Conservation (phyloP, 2,329 filamentous ascomycete species). For the Albifimbria verrucaria region DNA sequence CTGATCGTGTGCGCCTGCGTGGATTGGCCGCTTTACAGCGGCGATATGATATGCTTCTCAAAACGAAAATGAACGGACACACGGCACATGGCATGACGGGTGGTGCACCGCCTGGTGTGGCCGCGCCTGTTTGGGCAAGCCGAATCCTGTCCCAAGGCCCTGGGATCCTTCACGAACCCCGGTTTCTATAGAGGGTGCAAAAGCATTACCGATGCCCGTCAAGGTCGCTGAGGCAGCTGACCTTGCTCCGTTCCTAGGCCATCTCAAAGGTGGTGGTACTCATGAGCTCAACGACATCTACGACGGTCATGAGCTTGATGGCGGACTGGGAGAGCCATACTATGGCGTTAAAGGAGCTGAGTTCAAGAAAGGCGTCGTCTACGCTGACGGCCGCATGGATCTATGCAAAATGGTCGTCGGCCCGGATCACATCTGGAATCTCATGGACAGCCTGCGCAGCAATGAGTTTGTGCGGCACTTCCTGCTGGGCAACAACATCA, state of each 20-base stretch:
- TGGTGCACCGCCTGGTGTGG: constrained; percentile 27
- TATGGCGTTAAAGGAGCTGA: constrained; percentile 31
- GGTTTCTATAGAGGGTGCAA: constrained; percentile 26
- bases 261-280: constrained; percentile 27
- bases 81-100: constrained; percentile 21
- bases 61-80: constrained; percentile 28
- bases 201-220: constrained; percentile 32
- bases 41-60: constrained; percentile 28
- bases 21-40: constrained; percentile 33
- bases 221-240: constrained; percentile 25
- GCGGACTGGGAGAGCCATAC: constrained; percentile 32
- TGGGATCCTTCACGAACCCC: constrained; percentile 28
- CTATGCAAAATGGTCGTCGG: constrained; percentile 55
- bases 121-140: constrained; percentile 27
- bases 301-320: constrained; percentile 26
- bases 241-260: constrained; percentile 29
- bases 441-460: constrained; percentile 45
- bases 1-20: constrained; percentile 31
- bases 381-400: constrained; percentile 50
- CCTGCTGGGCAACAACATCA: constrained; percentile 52
- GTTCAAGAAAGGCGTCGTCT: constrained; percentile 38
- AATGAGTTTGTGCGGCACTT: constrained; percentile 49
- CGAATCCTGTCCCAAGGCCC: constrained; percentile 30
- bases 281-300: constrained; percentile 18
- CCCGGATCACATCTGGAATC: constrained; percentile 44